These are phyloP conservation scores for Lachancea fermentati DNA, from an alignment of 805 yeast species.

Conservation along the genomic window DNA sequence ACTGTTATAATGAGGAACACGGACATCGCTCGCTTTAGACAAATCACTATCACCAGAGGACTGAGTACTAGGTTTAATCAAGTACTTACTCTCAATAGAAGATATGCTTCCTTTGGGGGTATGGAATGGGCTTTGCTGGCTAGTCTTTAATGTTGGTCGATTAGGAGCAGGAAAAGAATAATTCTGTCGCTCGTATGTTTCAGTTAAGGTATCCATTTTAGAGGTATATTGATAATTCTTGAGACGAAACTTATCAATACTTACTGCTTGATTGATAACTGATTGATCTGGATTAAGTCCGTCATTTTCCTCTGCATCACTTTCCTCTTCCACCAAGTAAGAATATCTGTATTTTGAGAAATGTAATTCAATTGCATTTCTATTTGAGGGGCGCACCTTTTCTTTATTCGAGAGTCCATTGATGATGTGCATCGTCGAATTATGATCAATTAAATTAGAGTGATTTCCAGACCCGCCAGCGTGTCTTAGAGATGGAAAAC, in stretches of 20 bases:
- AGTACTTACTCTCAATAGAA: conserved; percentile 5
- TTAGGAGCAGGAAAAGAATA: background rate
- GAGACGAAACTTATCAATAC: conserved; percentile 8
- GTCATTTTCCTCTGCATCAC: conserved; percentile 11
- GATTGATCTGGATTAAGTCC: background rate
- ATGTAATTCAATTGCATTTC: conserved; percentile 27
- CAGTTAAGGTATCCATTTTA: background rate
- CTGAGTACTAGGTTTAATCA: conserved; percentile 18
- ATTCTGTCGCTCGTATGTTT: background rate
- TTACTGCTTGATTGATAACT: conserved; percentile 1
- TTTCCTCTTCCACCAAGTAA: conserved; percentile 31
- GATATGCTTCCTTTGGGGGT: conserved; percentile 10
- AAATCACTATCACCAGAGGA: conserved; percentile 21
- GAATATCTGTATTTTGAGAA: conserved; percentile 28
- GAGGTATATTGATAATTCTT: background rate
- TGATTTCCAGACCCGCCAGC: conserved; percentile 2
- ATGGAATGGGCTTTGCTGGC: conserved; percentile 4
- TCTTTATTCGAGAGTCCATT: conserved; percentile 8
- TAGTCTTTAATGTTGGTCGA: conserved; percentile 1
- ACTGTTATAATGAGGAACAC: conserved; percentile 8
- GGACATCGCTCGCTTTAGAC: conserved; percentile 1
- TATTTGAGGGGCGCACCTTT: conserved; percentile 5
- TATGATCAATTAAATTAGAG: background rate
- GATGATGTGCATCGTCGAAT: conserved; percentile 2
- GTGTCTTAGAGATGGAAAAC: conserved; percentile 27